Percentiles rank a stretch among this genome's conserved stretches.
These are phyloP conservation scores for Trypanosoma cruzi DNA, from an alignment of 208 protist species.

Conservation along the genomic window DNA sequence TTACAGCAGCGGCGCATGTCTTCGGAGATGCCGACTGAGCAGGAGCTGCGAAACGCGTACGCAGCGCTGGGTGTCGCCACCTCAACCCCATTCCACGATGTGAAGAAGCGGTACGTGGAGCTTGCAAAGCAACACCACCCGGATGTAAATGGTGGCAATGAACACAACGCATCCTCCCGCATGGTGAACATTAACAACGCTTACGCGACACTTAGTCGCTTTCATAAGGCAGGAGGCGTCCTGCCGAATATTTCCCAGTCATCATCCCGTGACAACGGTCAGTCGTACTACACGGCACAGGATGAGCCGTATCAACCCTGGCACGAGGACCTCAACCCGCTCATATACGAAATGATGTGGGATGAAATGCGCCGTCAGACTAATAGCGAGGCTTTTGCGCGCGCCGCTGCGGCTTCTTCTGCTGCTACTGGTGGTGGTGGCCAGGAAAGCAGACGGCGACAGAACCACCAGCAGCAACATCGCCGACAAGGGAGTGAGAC, in stretches of 20 bases:
- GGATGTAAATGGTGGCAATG: slow-evolving; percentile 52
- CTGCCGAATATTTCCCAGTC: slow-evolving; percentile 15
- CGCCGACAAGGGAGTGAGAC: slow-evolving; percentile 10
- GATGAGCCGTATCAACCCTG: slow-evolving; percentile 68
- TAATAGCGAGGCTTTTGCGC: slow-evolving; percentile 41
- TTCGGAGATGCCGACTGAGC: slow-evolving; percentile 49
- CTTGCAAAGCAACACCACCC: slow-evolving; percentile 92
- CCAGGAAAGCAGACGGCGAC: slow-evolving; percentile 24
- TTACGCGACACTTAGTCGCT: slow-evolving; percentile 74
- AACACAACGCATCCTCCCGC: slow-evolving; percentile 31
- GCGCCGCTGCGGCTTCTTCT: slow-evolving; percentile 15
- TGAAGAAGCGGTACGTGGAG: slow-evolving; percentile 83
- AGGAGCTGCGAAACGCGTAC: slow-evolving; percentile 78
- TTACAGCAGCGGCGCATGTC: slow-evolving; percentile 26
- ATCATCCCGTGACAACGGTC: not conserved
- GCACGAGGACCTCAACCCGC: slow-evolving; percentile 85
- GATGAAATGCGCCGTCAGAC: slow-evolving; percentile 87
- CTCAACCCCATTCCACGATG: slow-evolving; percentile 50
- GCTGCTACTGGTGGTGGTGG: not conserved
- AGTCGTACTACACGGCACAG: slow-evolving; percentile 52
- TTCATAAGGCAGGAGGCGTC: slow-evolving; percentile 61
- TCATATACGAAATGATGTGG: slow-evolving; percentile 93
- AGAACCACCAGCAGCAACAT: slow-evolving; percentile 21
- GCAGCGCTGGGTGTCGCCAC: slow-evolving; percentile 62
- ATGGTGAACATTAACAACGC: slow-evolving; percentile 90